Conservation (phyloP, 73 alveolate species). For the Symbiodinium natans region DNA sequence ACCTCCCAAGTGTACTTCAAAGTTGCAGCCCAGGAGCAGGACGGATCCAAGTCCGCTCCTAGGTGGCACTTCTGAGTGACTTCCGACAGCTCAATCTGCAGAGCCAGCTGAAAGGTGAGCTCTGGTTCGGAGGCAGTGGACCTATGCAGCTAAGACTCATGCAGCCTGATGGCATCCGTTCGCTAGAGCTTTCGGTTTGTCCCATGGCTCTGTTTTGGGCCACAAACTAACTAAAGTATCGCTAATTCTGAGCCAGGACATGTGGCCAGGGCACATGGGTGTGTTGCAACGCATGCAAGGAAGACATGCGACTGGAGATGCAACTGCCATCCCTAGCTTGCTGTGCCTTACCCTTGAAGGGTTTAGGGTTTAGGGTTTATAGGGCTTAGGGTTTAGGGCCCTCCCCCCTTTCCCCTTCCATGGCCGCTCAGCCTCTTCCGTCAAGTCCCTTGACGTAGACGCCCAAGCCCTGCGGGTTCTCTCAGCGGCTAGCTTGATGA, state of each 20-base stretch:
- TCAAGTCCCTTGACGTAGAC: constrained; percentile 76
- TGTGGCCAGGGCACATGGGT: not conserved
- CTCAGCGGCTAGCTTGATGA: no score
- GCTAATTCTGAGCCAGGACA: not conserved
- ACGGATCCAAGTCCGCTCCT: constrained; percentile 70
- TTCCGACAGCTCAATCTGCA: not conserved
- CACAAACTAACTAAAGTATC: not conserved
- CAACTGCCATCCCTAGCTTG: no score
- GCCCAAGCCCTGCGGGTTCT: constrained; percentile 40
- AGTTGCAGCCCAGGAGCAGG: constrained; percentile 13
- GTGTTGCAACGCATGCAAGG: no score
- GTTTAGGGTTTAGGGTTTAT: no score
- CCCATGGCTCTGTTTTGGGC: constrained; percentile 18
- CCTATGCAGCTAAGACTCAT: not conserved
- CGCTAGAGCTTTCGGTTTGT: constrained; percentile 2
- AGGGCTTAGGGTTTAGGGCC: no score
- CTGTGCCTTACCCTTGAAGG: no score
- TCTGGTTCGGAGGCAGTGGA: not conserved
- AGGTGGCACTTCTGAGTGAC: not conserved
- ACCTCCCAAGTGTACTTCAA: no score
- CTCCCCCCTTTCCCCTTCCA: not conserved
- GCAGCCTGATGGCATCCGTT: not conserved
- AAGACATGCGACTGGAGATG: no score
- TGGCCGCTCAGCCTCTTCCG: constrained; percentile 51
- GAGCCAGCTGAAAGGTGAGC: not conserved